Conservation (phyloP, 768 basidiomycete species). For the Hericium erinaceus region DNA sequence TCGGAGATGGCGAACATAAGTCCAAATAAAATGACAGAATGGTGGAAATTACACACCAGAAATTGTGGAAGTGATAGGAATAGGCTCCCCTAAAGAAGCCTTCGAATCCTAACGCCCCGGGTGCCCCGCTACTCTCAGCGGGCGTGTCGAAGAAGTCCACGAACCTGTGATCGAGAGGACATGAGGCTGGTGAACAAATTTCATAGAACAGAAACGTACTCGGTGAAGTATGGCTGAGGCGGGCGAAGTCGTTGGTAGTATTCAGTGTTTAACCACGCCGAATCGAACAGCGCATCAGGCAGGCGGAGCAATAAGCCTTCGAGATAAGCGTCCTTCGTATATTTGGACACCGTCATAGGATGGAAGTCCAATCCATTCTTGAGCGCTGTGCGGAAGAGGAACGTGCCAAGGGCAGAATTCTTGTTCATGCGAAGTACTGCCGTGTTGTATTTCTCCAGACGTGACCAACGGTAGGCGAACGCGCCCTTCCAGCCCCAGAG, state of each 20-base stretch:
- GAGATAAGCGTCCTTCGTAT: conserved; percentile 81
- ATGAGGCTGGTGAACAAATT: conserved; percentile 4
- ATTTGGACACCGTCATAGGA: conserved; percentile 88
- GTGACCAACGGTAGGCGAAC: conserved; percentile 95
- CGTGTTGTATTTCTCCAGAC: conserved; percentile 90
- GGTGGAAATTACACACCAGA: conserved; percentile 46
- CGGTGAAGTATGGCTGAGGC: conserved; percentile 87
- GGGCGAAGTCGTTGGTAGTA: conserved; percentile 86
- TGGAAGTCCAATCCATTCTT: conserved; percentile 95
- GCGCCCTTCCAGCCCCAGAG: conserved; percentile 95
- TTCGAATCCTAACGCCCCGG: conserved; percentile 83
- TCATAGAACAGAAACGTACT: conserved; percentile 35
- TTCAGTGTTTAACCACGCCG: conserved; percentile 94
- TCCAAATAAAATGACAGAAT: background rate
- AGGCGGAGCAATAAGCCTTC: conserved; percentile 79
- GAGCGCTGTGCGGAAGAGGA: conserved; percentile 89
- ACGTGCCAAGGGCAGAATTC: conserved; percentile 82
- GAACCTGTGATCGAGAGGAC: conserved; percentile 42
- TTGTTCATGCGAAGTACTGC: conserved; percentile 93
- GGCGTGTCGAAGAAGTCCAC: conserved; percentile 86
- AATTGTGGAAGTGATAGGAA: conserved; percentile 95
- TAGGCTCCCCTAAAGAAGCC: conserved; percentile 96
- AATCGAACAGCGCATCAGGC: conserved; percentile 93
- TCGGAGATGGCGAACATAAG: background rate
- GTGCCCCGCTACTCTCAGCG: conserved; percentile 60